Base-by-base conservation (phyloP, 2,329 filamentous ascomycete species). In the Botrytis medusae region DNA sequence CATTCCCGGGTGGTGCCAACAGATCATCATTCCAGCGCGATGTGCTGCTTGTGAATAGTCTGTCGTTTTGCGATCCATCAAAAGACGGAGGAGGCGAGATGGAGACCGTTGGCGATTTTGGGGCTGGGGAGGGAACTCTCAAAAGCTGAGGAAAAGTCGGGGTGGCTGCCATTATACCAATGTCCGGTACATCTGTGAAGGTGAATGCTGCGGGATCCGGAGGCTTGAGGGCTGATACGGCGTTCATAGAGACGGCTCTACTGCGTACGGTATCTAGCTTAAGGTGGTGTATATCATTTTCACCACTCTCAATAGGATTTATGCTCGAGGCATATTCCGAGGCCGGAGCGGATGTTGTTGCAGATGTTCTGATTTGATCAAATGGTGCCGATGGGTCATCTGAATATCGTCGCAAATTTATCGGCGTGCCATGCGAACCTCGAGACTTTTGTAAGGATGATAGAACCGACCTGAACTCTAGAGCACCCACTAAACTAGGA, bases 381-480 rank as follows among this genome's bases (percentile, higher is more conserved):
- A 72, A 44, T 32, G 62, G 44, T 22, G 72, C 59, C 12, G 74
- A 74, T 42, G 78, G 77, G 61, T 91, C 89, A 75, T 93, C 90
- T 0, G 91, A 93, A 79, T 92, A 92, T 78, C 91, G 89, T 74
- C 92, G 88, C 37, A 90, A 83, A 76, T 90, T 87, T 74, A 97
- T 90, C 2, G 90, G 88, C 61, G 90, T 88, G 29, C 92, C 87
- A 77, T 91, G 90, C 40, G 93, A 88, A 76, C 93, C 96, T 79
- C 93, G 89, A 72, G 94, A 93, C 76, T 91, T 92, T 79, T 97
- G 91, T 73, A 99, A 84, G 4, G 94, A 94, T n/a, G 93, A 92
- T 63, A 99, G 85, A 4, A 97, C 92, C 3, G 95, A 95, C 78
- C 95, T 89, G 78, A 99, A 99, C 82, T 99, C 96, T 73, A 99